Evolutionary conservation across 352 stramenopile genomes (phyloP).

Genomic region (Phytopythium cucurbitacearum): DNA sequence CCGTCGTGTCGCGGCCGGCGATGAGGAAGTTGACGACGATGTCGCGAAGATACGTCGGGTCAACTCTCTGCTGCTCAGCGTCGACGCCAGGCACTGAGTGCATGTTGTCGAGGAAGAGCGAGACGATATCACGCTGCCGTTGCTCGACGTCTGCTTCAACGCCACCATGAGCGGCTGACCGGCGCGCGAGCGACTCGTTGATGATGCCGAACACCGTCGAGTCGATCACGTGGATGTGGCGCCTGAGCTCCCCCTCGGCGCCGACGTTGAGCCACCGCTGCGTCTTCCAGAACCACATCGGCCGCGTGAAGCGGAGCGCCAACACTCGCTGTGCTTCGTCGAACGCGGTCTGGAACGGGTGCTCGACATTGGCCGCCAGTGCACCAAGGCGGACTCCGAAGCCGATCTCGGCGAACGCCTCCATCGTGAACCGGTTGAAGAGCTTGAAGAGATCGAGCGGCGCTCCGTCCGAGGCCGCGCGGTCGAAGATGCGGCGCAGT

Average conservation of each 20-base stretch:
- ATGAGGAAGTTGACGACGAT: constrained; percentile 81
- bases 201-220: constrained; percentile 34
- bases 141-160: neutral
- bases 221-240: constrained; percentile 31
- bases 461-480: neutral
- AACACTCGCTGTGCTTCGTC: constrained; percentile 32
- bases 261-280: constrained; percentile 30
- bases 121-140: constrained; percentile 15
- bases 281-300: constrained; percentile 41
- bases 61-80: constrained; percentile 8
- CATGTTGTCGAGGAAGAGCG: constrained; percentile 26
- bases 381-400: constrained; percentile 51
- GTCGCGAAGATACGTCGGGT: constrained; percentile 51
- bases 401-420: constrained; percentile 64
- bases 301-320: constrained; percentile 28
- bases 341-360: constrained; percentile 51
- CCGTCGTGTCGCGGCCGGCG: constrained; percentile 74
- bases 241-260: constrained; percentile 22
- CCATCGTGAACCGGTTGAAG: constrained; percentile 55
- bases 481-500: constrained; percentile 21
- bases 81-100: constrained; percentile 28
- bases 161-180: neutral
- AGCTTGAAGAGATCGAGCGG: constrained; percentile 33
- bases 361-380: constrained; percentile 26
- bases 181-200: constrained; percentile 19